These are phyloP conservation scores for Hyphodiscus sp. DNA, from an alignment of 2,329 filamentous ascomycete genomes.

Conservation along the genomic window DNA sequence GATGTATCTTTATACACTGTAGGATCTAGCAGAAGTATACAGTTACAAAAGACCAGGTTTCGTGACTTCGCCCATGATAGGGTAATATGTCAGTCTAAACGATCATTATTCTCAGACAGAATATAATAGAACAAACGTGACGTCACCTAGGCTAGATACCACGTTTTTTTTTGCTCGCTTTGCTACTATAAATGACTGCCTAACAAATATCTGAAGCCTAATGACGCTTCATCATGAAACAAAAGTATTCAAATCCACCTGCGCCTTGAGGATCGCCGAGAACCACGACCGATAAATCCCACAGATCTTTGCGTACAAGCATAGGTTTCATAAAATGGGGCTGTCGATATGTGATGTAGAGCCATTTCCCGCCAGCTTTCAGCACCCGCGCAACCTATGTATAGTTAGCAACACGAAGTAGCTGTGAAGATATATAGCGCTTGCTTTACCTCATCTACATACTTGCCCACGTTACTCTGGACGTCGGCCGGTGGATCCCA, in stretches of 20 bases:
- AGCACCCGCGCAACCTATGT: slow-evolving; percentile 42
- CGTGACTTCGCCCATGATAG: too few species aligned
- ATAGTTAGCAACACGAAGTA: not conserved
- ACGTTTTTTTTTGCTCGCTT: too few species aligned
- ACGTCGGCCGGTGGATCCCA: slow-evolving; percentile 47
- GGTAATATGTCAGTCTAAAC: too few species aligned
- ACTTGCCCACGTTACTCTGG: slow-evolving; percentile 39
- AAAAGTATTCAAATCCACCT: slow-evolving; percentile 44
- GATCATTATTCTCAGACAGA: too few species aligned
- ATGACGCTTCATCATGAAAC: slow-evolving; percentile 35
- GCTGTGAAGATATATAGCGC: too few species aligned
- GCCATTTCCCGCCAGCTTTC: slow-evolving; percentile 40
- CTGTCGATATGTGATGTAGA: slow-evolving; percentile 49
- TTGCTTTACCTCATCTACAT: slow-evolving; percentile 48
- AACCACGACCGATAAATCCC: slow-evolving; percentile 39
- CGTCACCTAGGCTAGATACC: too few species aligned
- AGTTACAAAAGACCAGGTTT: too few species aligned
- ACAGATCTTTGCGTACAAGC: slow-evolving; percentile 34
- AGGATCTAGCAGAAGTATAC: too few species aligned
- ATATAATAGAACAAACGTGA: too few species aligned
- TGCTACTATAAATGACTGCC: too few species aligned
- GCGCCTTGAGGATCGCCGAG: slow-evolving; percentile 34
- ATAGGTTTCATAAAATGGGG: slow-evolving; percentile 47
- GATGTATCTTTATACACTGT: too few species aligned
- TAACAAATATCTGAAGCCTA: too few species aligned